These are phyloP conservation scores for Neonothopanus nambi DNA, from an alignment of 1,284 basidiomycete species.

Conservation along the genomic window DNA sequence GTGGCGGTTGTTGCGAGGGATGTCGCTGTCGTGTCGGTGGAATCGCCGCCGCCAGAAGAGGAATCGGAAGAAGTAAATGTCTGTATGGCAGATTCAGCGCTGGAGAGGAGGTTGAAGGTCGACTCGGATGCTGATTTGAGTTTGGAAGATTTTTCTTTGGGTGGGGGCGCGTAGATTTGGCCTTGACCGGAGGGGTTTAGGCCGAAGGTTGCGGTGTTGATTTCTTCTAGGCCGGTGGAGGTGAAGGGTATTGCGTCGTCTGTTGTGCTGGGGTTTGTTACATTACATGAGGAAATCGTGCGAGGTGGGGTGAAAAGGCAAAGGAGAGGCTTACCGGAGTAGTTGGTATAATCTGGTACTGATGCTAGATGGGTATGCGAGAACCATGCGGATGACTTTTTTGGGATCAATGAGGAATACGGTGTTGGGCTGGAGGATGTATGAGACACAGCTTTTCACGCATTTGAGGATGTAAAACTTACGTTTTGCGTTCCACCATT, in stretches of 20 bases:
- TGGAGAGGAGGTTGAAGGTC: background rate
- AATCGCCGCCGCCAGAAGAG: background rate
- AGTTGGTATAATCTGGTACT: slow-evolving; percentile 64
- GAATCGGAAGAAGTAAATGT: background rate
- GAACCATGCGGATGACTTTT: slow-evolving; percentile 11
- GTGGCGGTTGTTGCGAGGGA: background rate
- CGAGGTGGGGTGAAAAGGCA: background rate
- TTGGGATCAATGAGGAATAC: slow-evolving; percentile 18
- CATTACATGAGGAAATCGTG: background rate
- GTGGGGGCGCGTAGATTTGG: slow-evolving; percentile 3
- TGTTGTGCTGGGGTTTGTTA: slow-evolving; percentile 4
- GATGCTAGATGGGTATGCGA: slow-evolving; percentile 15
- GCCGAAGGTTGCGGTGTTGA: slow-evolving; percentile 5
- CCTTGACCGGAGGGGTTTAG: slow-evolving; percentile 6
- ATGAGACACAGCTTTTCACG: background rate
- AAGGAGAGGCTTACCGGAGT: slow-evolving; percentile 56
- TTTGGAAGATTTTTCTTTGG: background rate
- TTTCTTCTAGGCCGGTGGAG: slow-evolving; percentile 2
- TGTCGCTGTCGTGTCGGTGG: background rate
- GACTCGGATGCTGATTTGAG: too few relatives aligned
- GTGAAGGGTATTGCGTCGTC: slow-evolving; percentile 9
- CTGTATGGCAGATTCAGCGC: background rate
- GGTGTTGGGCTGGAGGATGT: slow-evolving; percentile 5
- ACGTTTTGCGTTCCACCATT: background rate
- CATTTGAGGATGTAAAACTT: background rate